Base-by-base conservation (phyloP, 371 early-diverging fungal genomes). In the Entomophthora muscae region DNA sequence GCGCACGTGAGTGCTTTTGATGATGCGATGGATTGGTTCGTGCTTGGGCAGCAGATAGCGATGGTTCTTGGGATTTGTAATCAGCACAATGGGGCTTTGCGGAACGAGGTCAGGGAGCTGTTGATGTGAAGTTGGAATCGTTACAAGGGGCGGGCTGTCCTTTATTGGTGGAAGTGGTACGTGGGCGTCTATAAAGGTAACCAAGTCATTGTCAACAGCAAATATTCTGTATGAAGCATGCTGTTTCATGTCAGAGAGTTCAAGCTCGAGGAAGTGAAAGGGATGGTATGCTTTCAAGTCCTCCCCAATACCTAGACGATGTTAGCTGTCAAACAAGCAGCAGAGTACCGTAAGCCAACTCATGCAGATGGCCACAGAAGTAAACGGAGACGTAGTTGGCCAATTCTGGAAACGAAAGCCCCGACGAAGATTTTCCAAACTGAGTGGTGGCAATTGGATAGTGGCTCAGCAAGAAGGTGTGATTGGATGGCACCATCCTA, bases 51-150 rank as follows among this genome's bases (percentile, higher is more conserved):
- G 71, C 30, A 83, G 66, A 66, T 77, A 92, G 24, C 86, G 75
- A 0, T 84, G 81, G 67, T 93, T 91, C 66, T 92, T 89, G 21
- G 93, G 93, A 66, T 91, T 90, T 0, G 93, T 91, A 22, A 91
- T 78, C 22, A 94, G 72, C 7, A 93, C 75, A 2, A 90, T 72
- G 3, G 93, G 95, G n/a, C 82, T 75, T 0, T 74, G 72, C 58
- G 78, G 62, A 59, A 74, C 24, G 61, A n/a, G n/a, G n/a, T n/a
- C n/a, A n/a, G n/a, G n/a, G n/a, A n/a, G n/a, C n/a, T n/a, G n/a
- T n/a, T n/a, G n/a, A n/a, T n/a, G n/a, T n/a, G n/a, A n/a, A n/a
- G n/a, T n/a, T n/a, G n/a, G n/a, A n/a, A n/a, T n/a, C n/a, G n/a
- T n/a, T n/a, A n/a, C n/a, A n/a, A n/a, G n/a, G n/a, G n/a, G n/a